Evolutionary conservation across 805 yeast genomes (phyloP).

Genomic region (Yamadazyma philogaea): DNA sequence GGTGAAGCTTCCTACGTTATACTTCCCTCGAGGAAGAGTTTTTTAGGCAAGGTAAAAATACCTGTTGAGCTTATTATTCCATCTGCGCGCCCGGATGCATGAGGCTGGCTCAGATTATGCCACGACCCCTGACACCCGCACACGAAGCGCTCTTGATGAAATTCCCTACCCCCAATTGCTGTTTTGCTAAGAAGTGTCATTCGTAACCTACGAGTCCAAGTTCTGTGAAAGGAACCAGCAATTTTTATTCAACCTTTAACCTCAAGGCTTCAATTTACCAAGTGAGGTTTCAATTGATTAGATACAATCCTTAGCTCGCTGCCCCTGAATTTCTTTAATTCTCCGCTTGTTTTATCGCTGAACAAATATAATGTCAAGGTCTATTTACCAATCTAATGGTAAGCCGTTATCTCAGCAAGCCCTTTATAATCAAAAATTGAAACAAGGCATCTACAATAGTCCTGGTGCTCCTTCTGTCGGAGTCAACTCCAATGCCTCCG

Average conservation of each 20-base stretch:
- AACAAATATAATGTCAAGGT: slow-evolving; percentile 28
- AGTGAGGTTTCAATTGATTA: not conserved
- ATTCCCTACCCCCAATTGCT: slow-evolving; percentile 8
- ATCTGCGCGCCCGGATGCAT: not conserved
- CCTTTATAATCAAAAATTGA: slow-evolving; percentile 67
- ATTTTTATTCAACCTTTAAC: no score
- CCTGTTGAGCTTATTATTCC: no score
- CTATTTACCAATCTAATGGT: slow-evolving; percentile 65
- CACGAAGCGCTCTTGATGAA: slow-evolving; percentile 4
- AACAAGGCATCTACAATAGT: slow-evolving; percentile 62
- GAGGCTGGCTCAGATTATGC: not conserved
- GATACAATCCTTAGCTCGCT: not conserved
- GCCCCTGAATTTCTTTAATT: not conserved
- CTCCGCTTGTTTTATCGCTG: not conserved
- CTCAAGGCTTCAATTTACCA: no score
- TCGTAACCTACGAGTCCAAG: not conserved
- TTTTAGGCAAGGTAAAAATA: no score
- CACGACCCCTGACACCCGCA: slow-evolving; percentile 4
- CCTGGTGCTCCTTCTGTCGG: slow-evolving; percentile 50
- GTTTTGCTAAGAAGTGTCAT: slow-evolving; percentile 5
- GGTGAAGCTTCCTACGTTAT: no score
- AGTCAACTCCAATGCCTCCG: slow-evolving; percentile 66
- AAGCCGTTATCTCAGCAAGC: slow-evolving; percentile 74
- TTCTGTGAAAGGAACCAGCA: not conserved
- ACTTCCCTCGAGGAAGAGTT: no score